These are phyloP conservation scores for Mycena pura DNA, from an alignment of 768 basidiomycete genomes.

Conservation along the genomic window DNA sequence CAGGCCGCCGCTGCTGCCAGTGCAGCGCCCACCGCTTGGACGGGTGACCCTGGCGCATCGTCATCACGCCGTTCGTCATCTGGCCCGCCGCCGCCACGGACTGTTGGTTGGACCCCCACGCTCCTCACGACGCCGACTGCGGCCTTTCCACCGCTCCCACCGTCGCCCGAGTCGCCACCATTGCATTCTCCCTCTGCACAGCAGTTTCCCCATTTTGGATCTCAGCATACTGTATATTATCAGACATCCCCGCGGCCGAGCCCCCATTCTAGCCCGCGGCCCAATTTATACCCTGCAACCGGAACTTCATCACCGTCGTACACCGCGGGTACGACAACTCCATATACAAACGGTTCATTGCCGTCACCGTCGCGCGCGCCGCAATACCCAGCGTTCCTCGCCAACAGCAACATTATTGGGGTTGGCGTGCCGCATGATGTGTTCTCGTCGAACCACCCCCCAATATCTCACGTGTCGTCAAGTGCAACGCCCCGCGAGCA, in stretches of 20 bases:
- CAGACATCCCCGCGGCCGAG: constrained; percentile 60
- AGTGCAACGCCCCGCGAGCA: constrained; percentile 19
- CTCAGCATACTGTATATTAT: constrained; percentile 68
- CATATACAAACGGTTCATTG: constrained; percentile 10
- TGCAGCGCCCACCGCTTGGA: constrained; percentile 19
- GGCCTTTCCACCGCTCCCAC: constrained; percentile 40
- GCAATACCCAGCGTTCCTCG: constrained; percentile 42
- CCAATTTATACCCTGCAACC: constrained; percentile 54
- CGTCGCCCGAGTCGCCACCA: constrained; percentile 54
- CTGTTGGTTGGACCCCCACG: constrained; percentile 12
- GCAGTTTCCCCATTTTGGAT: constrained; percentile 36
- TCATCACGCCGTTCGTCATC: constrained; percentile 18
- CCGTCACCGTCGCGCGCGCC: constrained; percentile 48
- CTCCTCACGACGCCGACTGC: not conserved
- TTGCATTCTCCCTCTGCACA: constrained; percentile 35
- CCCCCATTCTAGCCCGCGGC: constrained; percentile 41
- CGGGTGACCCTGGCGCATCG: constrained; percentile 12
- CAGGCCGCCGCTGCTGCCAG: constrained; percentile 2
- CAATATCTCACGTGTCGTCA: constrained; percentile 15
- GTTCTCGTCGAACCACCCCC: constrained; percentile 49
- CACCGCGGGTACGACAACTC: not conserved
- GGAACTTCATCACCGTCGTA: constrained; percentile 33
- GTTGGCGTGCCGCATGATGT: constrained; percentile 48
- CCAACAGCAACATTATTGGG: constrained; percentile 38
- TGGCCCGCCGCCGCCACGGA: constrained; percentile 23